phyloP scores from a whole-genome alignment of 2,329 filamentous ascomycete species.

The Aspergillus sp. region DNA sequence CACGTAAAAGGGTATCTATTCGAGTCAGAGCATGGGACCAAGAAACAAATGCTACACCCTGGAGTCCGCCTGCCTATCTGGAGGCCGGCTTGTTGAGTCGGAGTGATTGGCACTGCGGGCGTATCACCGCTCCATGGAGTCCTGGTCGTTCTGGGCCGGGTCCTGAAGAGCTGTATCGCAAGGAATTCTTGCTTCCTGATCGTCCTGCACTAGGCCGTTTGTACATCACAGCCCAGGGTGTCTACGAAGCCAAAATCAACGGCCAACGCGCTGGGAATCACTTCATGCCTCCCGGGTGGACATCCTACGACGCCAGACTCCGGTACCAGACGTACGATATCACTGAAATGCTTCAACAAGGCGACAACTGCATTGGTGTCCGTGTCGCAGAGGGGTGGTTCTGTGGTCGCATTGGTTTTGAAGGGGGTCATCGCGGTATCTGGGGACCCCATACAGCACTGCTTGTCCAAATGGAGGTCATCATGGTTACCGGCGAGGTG shows the following conservation, averaged over 20 bases:
- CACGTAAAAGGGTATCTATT: not conserved
- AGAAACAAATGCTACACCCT: not conserved
- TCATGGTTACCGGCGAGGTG: not conserved
- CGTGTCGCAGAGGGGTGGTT: conserved; percentile 14
- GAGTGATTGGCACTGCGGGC: not conserved
- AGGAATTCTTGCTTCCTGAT: not conserved
- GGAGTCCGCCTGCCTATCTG: not conserved
- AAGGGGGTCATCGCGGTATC: too few species aligned
- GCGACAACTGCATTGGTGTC: conserved; percentile 43
- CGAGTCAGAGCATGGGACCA: not conserved
- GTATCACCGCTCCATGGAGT: conserved; percentile 2
- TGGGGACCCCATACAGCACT: too few species aligned
- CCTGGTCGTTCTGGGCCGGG: not conserved
- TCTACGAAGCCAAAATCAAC: conserved; percentile 51
- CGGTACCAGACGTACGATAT: conserved; percentile 55
- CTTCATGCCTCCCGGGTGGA: conserved; percentile 47
- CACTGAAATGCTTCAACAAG: conserved; percentile 28
- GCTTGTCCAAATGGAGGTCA: conserved; percentile 19
- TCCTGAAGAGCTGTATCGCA: not conserved
- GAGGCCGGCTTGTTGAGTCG: not conserved
- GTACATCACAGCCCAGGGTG: conserved; percentile 47
- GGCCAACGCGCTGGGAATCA: conserved; percentile 37
- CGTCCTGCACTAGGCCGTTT: conserved; percentile 26
- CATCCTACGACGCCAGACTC: conserved; percentile 50
- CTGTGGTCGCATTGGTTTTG: too few species aligned